A percentile compares a stretch with the other conserved stretches of the same genome.
Conservation (phyloP, 2,329 filamentous ascomycete genomes). For the Paraphaeosphaeria minitans region DNA sequence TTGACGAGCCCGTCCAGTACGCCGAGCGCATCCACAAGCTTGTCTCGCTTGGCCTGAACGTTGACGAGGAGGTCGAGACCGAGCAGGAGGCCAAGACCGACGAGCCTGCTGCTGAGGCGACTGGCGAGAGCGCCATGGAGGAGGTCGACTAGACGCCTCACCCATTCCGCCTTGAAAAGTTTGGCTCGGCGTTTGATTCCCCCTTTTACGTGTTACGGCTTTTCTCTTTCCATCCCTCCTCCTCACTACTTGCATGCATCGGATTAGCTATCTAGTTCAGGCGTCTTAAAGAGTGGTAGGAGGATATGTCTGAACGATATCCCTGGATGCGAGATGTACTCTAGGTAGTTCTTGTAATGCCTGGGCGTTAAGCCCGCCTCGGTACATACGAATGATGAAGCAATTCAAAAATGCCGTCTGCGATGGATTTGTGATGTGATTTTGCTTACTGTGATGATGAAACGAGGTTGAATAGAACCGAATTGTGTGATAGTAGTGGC, state of each 20-base stretch:
- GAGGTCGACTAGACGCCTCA: constrained; percentile 83
- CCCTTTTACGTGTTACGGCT: constrained; percentile 45
- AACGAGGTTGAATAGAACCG: too few species aligned
- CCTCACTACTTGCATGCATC: constrained; percentile 41
- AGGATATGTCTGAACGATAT: constrained; percentile 43
- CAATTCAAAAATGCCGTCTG: constrained; percentile 23
- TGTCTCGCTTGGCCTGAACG: constrained; percentile 94
- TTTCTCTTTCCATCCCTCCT: constrained; percentile 33
- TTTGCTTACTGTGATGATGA: background rate
- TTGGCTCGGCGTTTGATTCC: constrained; percentile 46
- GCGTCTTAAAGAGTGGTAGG: constrained; percentile 44
- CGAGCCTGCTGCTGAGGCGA: constrained; percentile 65
- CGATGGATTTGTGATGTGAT: background rate
- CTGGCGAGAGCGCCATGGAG: constrained; percentile 97
- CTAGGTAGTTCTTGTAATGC: constrained; percentile 36
- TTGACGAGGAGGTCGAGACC: constrained; percentile 89
- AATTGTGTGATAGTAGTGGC: too few species aligned
- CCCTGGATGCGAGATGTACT: constrained; percentile 34
- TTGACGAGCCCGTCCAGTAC: constrained; percentile 97
- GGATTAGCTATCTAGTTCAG: constrained; percentile 35
- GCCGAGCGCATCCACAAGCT: constrained; percentile 99
- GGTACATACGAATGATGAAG: constrained; percentile 38
- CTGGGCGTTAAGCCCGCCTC: constrained; percentile 13
- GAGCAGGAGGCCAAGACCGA: constrained; percentile 61
- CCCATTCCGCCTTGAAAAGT: constrained; percentile 40